Base-by-base conservation (phyloP, 192 early-diverging fungal species). In the Chytriomyces confervae region DNA sequence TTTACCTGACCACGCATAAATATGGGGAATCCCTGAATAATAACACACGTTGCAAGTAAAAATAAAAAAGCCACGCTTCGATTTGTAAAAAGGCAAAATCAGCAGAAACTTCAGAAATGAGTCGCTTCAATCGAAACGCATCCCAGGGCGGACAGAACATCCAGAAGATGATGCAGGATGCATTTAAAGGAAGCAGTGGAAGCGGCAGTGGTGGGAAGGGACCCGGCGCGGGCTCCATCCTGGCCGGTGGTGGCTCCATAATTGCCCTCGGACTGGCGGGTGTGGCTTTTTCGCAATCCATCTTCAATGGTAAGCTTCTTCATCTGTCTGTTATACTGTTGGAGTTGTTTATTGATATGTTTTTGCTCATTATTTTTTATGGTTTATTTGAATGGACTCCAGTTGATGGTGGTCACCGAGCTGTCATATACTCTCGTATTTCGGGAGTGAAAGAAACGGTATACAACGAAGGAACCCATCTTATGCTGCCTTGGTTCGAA, bases 331-430 rank as follows among this genome's bases (percentile, higher is more conserved):
- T 46, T 13, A 16, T 69, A 11, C 36, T 18, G 9, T 13, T 48
- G 5, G 45, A 36, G 11, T 6, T 8, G n/a, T 23, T 72, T 73
- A 0, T 24, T 72, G 16, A 7, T 27, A 27, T 13, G 36, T 5
- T 6, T 23, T 11, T 44, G 27, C 36, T 36, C 36, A 36, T 36
- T 36, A 36, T 36, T 36, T 36, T 36, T 36, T 36, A 4, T 36
- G 36, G 36, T 36, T 27, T 27, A 27, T 27, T 27, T 27, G 24
- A 27, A 27, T 27, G 24, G 24, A 27, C 24, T 27, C 24, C 75
- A 95, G 97, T 99, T 57, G 96, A 99, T 79, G 97, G 97, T 82
- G 97, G 97, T 79, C 95, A 97, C 88, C 92, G 97, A 47, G 97
- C 97, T 53, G 93, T 99, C 87, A 98, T 97, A 88, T 99, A 96